These are phyloP conservation scores for Nicotiana noctiflora DNA, from an alignment of 257 asterid species.

Conservation along the genomic window DNA sequence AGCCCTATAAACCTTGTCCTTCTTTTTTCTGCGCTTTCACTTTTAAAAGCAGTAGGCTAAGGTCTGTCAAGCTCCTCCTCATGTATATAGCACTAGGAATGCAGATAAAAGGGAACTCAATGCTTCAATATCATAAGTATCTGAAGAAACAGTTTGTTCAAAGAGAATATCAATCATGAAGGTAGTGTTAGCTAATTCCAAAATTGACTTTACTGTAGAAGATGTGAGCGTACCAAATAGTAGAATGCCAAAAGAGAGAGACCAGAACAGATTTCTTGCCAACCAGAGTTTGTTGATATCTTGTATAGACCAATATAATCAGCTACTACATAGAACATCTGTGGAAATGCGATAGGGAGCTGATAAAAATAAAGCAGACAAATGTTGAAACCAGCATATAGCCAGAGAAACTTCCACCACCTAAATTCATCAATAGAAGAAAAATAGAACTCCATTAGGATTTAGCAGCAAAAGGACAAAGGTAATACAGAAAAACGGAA, in stretches of 20 bases:
- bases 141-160: neutral
- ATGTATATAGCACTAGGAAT: neutral
- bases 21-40: neutral
- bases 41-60: neutral
- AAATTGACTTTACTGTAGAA: conserved; percentile 16
- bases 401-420: conserved; percentile 97
- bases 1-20: neutral
- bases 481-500: neutral
- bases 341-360: conserved; percentile 68
- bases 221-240: conserved; percentile 66
- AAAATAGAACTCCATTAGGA: conserved; percentile 29
- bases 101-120: neutral
- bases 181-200: conserved; percentile 6
- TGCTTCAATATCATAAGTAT: neutral
- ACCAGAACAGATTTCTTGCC: conserved; percentile 77
- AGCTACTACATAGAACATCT: conserved; percentile 33
- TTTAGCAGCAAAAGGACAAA: conserved; percentile 20
- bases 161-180: neutral
- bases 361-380: conserved; percentile 76
- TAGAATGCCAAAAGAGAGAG: conserved; percentile 70
- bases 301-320: conserved; percentile 67
- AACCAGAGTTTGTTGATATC: conserved; percentile 51
- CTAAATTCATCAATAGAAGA: conserved; percentile 37
- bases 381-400: conserved; percentile 70
- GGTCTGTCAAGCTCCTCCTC: neutral